phyloP scores from a whole-genome alignment of 768 basidiomycete genomes.

The Auricularia sp. region DNA sequence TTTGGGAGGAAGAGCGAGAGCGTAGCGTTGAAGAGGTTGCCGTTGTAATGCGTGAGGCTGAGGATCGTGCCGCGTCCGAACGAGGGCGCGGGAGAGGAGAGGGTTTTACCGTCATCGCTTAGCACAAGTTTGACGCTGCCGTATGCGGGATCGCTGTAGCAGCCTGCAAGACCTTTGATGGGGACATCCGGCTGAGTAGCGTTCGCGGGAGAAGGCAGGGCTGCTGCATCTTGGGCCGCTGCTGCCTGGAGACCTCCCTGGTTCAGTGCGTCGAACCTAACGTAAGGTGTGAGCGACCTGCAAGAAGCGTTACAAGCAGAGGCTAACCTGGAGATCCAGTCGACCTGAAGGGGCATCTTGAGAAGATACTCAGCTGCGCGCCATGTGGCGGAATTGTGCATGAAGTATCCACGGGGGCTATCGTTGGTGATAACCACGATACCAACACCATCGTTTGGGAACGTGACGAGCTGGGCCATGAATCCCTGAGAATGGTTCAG shows the following conservation, averaged over 20 bases:
- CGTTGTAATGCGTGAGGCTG: neutral
- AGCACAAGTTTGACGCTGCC: neutral
- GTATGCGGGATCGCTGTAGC: neutral
- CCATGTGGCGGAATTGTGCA: neutral
- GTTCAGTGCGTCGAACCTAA: neutral
- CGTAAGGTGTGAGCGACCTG: neutral
- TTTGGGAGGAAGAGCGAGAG: neutral
- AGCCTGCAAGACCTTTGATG: neutral
- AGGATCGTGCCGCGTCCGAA: neutral
- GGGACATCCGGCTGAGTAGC: neutral
- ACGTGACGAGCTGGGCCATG: neutral
- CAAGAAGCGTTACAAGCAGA: neutral
- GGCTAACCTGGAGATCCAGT: neutral
- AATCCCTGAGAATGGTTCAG: neutral
- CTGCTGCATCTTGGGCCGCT: neutral
- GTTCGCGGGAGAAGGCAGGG: neutral
- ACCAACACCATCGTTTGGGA: neutral
- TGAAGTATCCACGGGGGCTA: neutral
- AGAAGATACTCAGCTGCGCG: neutral
- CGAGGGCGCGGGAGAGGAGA: neutral
- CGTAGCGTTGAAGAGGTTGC: neutral
- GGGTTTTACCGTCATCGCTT: neutral
- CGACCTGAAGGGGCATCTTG: neutral
- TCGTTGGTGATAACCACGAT: neutral
- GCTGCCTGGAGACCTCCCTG: neutral